Evolutionary conservation across 1,284 basidiomycete genomes (phyloP), one percentile per base, ranked within the genome.

Genomic region (Phellinidium pouzarii): DNA sequence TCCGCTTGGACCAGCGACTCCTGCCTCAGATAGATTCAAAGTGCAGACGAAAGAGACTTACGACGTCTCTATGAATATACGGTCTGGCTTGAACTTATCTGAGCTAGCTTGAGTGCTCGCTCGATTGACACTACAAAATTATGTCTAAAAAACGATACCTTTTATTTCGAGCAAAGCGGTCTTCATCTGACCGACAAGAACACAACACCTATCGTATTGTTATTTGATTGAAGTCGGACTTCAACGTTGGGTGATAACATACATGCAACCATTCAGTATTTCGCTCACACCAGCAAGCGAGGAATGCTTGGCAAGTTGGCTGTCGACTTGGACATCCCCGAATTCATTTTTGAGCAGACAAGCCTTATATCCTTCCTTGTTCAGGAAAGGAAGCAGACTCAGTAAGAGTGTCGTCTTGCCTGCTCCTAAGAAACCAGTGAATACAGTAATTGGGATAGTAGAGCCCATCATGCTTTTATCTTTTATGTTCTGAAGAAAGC

Each of bases 1-100:
- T 8, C 92, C 91, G 43, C 89, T 86, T n/a, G n/a, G n/a, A n/a
- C n/a, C n/a, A n/a, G n/a, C n/a, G 61, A 47, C 46, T 56, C 42
- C 58, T 49, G 47, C 20, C 55, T 34, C n/a, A 45, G 48, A 8
- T 45, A 31, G 42, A 25, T 2, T 1, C 31, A 41, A 53, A 17
- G 34, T 7, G 23, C n/a, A 26, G 48, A 20, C 4, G n/a, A 49
- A 37, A 31, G 34, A 36, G 5, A 72, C 80, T 54, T 62, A 91
- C 88, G 90, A 93, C 74, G 88, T 91, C 71, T 95, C 92, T 59
- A 95, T 90, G 61, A 95, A 86, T 61, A 95, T 93, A 43, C 92
- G 75, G 66, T 95, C 90, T 1, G 91, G 91, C 34, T 73, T 70
- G 66, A 79, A 91, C 60, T 82, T 89, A 41, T 94, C 91, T 87